A percentile compares a stretch with the other conserved stretches of the same genome.
Evolutionary conservation across 2,329 filamentous ascomycete genomes (phyloP).

Genomic region (Botrytis tulipae): DNA sequence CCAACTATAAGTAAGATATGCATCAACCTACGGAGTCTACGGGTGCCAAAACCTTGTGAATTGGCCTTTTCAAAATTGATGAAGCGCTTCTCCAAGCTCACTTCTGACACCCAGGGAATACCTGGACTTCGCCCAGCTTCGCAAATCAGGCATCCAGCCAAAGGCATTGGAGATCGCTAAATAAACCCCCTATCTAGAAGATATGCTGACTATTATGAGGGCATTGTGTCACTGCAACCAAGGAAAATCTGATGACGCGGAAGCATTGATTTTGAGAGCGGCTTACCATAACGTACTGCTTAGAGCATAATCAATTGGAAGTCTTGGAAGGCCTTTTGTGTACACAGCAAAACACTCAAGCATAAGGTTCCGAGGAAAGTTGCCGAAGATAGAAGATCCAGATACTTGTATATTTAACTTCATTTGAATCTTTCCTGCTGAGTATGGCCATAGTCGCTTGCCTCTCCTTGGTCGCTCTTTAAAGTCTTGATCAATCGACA

Average conservation of each 20-base stretch:
- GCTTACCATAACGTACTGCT: neutral
- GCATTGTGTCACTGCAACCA: neutral
- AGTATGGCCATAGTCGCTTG: neutral
- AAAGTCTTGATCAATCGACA: neutral
- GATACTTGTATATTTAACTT: neutral
- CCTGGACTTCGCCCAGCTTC: neutral
- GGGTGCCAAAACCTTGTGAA: neutral
- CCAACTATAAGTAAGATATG: neutral
- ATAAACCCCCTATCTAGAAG: neutral
- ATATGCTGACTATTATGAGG: neutral
- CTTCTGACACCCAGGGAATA: neutral
- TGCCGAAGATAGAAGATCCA: neutral
- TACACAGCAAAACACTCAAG: neutral
- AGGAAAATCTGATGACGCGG: neutral
- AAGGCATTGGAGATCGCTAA: neutral
- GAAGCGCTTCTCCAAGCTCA: neutral
- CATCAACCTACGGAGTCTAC: neutral
- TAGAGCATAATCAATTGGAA: neutral
- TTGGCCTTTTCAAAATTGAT: neutral
- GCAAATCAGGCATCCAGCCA: neutral
- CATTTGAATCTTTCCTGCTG: neutral
- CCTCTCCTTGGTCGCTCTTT: too few species aligned
- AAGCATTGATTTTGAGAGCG: neutral
- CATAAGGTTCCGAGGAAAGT: neutral
- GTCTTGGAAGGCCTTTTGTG: neutral